These are phyloP conservation scores for Phytophthora melonis DNA, from an alignment of 352 stramenopile species.

Conservation along the genomic window DNA sequence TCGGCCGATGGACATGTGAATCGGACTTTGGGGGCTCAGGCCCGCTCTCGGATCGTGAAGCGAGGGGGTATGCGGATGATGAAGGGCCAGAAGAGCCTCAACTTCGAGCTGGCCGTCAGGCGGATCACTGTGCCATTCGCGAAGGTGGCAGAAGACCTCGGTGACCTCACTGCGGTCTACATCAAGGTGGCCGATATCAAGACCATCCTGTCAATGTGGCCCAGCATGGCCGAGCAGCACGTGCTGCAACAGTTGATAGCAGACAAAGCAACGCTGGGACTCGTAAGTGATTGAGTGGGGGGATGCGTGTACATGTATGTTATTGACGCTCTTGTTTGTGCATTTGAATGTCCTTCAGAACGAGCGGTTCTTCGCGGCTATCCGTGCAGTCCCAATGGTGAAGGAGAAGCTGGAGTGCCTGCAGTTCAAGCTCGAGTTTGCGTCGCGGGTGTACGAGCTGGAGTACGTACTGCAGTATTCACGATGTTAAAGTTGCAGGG, in stretches of 20 bases:
- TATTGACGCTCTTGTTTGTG: neutral
- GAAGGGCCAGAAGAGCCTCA: constrained; percentile 35
- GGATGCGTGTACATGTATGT: neutral
- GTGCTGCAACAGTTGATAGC: constrained; percentile 33
- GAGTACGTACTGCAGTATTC: constrained; percentile 17
- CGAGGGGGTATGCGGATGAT: constrained; percentile 26
- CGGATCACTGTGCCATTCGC: constrained; percentile 25
- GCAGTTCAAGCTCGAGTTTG: constrained; percentile 38
- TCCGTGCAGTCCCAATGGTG: constrained; percentile 27
- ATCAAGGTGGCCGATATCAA: constrained; percentile 38
- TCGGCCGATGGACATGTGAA: neutral
- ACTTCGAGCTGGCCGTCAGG: constrained; percentile 34
- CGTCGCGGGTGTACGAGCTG: constrained; percentile 31
- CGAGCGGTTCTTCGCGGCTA: constrained; percentile 41
- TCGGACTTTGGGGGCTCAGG: neutral
- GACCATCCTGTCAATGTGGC: constrained; percentile 46
- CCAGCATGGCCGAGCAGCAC: constrained; percentile 33
- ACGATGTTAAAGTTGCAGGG: neutral
- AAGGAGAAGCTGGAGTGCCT: constrained; percentile 45
- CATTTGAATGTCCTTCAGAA: constrained; percentile 18
- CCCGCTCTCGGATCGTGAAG: constrained; percentile 7
- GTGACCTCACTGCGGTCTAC: constrained; percentile 39
- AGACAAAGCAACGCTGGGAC: constrained; percentile 24
- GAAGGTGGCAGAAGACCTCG: constrained; percentile 33
- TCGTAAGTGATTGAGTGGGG: constrained; percentile 20